These are phyloP conservation scores for Auricularia auricula-judae DNA, from an alignment of 768 basidiomycete species.

Conservation along the genomic window DNA sequence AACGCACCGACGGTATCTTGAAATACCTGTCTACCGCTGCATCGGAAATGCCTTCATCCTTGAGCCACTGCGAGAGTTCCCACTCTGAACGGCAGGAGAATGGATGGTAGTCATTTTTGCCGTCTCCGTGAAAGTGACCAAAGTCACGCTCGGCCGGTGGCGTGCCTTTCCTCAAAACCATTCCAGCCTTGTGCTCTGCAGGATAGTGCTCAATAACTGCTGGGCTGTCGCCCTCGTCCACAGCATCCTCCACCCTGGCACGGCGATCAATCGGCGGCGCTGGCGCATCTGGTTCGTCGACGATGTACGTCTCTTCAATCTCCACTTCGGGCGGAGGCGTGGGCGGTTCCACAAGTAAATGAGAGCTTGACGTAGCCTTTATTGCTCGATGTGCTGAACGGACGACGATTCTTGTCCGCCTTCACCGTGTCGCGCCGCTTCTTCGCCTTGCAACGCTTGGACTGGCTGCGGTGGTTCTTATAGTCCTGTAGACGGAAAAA, in stretches of 20 bases:
- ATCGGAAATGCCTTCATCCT: not conserved
- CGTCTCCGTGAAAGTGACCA: not conserved
- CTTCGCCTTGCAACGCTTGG: not conserved
- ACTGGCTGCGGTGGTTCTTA: not conserved
- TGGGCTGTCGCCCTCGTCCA: not conserved
- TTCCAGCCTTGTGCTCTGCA: not conserved
- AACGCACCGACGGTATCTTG: not conserved
- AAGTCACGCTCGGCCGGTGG: not conserved
- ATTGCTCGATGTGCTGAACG: not conserved
- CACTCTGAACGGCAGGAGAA: not conserved
- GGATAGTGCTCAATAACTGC: not conserved
- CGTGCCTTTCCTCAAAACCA: not conserved
- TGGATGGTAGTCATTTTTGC: not conserved
- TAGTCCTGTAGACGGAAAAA: not conserved
- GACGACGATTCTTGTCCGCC: not conserved
- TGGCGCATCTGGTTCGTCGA: not conserved
- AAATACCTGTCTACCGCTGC: not conserved
- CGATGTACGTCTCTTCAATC: not conserved
- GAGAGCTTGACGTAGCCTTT: too few species aligned
- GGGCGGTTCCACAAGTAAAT: not conserved
- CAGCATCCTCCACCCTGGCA: not conserved
- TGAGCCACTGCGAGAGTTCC: not conserved
- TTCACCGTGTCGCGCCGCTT: not conserved
- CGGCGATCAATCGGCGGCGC: not conserved
- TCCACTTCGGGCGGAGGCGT: not conserved